These are phyloP conservation scores for Vaccinium vitisidaea DNA, from an alignment of 148 eudicot species.

Conservation along the genomic window DNA sequence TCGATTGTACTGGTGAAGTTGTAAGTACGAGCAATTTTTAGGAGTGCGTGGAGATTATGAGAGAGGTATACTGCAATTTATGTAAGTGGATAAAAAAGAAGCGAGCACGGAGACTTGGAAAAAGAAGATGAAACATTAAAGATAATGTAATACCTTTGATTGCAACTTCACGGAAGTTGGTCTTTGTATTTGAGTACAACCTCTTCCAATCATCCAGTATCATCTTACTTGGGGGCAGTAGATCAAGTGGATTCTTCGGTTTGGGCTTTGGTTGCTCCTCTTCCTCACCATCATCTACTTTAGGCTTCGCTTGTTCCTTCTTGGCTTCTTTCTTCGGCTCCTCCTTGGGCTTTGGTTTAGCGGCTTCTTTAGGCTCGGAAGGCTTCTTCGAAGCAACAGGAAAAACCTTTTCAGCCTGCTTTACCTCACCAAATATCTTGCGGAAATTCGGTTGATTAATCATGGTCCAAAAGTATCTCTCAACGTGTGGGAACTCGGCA, in stretches of 20 bases:
- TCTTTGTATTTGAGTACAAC: slow-evolving; percentile 77
- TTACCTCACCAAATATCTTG: slow-evolving; percentile 13
- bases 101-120: not conserved
- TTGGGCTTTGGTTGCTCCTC: slow-evolving; percentile 83
- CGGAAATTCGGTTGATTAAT: slow-evolving; percentile 12
- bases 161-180: slow-evolving; percentile 91
- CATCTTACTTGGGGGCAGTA: slow-evolving; percentile 80
- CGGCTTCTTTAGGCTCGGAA: not conserved
- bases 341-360: not conserved
- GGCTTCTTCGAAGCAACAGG: slow-evolving; percentile 14
- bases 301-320: not conserved
- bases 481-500: slow-evolving; percentile 54
- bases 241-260: slow-evolving; percentile 74
- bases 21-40: not conserved
- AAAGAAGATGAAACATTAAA: not conserved
- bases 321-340: not conserved
- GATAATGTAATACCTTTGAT: slow-evolving; percentile 43
- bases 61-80: too few species aligned
- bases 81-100: not conserved
- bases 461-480: slow-evolving; percentile 26
- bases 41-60: too few species aligned
- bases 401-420: not conserved
- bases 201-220: slow-evolving; percentile 87
- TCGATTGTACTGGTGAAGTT: not conserved
- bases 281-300: slow-evolving; percentile 1